Percentiles rank a stretch among this genome's conserved stretches.
These are phyloP conservation scores for Aspergillus sclerotioniger DNA, from an alignment of 495 filamentous ascomycete species.

Conservation along the genomic window DNA sequence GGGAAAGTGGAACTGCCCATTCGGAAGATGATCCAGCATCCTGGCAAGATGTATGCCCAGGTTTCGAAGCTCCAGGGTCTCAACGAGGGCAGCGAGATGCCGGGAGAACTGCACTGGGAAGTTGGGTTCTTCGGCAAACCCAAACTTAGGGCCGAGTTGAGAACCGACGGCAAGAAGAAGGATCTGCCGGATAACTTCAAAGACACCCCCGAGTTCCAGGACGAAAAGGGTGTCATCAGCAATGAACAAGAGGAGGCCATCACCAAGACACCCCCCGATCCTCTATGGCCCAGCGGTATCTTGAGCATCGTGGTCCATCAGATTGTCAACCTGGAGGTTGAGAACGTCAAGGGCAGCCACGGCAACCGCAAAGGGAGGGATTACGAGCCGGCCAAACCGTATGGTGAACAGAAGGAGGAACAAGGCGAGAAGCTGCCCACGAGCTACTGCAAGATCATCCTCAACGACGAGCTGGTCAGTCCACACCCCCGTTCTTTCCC, in stretches of 20 bases:
- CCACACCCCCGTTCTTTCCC: neutral
- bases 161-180: slow-evolving; percentile 81
- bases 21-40: slow-evolving; percentile 91
- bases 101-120: slow-evolving; percentile 91
- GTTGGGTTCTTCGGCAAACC: slow-evolving; percentile 93
- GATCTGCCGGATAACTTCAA: slow-evolving; percentile 69
- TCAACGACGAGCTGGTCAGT: slow-evolving; percentile 79
- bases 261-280: slow-evolving; percentile 86
- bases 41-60: slow-evolving; percentile 87
- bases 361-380: slow-evolving; percentile 73
- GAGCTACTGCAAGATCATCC: slow-evolving; percentile 85
- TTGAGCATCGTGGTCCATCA: slow-evolving; percentile 84
- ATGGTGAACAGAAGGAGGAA: slow-evolving; percentile 80
- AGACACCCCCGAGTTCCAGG: slow-evolving; percentile 75
- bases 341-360: slow-evolving; percentile 63
- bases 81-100: slow-evolving; percentile 83
- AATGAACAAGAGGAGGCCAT: slow-evolving; percentile 78
- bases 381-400: slow-evolving; percentile 86
- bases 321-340: slow-evolving; percentile 88
- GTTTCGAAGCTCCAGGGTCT: slow-evolving; percentile 80
- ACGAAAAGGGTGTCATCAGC: slow-evolving; percentile 80
- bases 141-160: slow-evolving; percentile 73
- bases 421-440: slow-evolving; percentile 73
- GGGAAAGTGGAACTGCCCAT: slow-evolving; percentile 92
- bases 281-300: slow-evolving; percentile 87